phyloP scores from a whole-genome alignment of 2,329 filamentous ascomycete genomes.

The Phialocephala sp. region DNA sequence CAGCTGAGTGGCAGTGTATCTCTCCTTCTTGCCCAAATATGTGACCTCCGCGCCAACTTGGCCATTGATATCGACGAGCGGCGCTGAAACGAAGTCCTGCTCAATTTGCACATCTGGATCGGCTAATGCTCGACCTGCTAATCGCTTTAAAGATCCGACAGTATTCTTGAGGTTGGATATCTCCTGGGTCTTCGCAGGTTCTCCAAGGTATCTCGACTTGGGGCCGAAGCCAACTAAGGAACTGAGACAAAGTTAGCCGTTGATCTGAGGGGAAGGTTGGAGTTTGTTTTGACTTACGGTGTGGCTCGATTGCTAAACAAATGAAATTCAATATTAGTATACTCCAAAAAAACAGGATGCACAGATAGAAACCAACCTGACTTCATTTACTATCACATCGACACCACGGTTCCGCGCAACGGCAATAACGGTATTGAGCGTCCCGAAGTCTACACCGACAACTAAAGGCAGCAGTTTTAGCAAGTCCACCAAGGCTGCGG shows the following conservation, averaged over 20 bases:
- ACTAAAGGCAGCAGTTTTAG: conserved; percentile 35
- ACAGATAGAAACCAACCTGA: not conserved
- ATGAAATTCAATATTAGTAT: not conserved
- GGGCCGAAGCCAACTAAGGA: conserved; percentile 94
- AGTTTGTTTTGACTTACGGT: conserved; percentile 70
- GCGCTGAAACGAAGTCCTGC: conserved; percentile 86
- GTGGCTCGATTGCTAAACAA: conserved; percentile 72
- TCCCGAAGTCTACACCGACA: conserved; percentile 76
- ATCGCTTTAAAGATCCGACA: conserved; percentile 87
- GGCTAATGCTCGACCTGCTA: conserved; percentile 83
- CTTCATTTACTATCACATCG: conserved; percentile 72
- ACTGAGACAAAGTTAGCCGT: conserved; percentile 52
- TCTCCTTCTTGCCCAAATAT: conserved; percentile 94
- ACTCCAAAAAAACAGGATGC: not conserved
- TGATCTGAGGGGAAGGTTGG: not conserved
- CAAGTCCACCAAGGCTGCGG: conserved; percentile 17
- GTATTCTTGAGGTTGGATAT: conserved; percentile 99
- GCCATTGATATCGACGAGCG: conserved; percentile 88
- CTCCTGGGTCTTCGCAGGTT: conserved; percentile 97
- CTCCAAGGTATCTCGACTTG: conserved; percentile 92
- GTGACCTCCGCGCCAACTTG: conserved; percentile 93
- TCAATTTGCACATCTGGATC: conserved; percentile 95
- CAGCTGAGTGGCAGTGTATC: conserved; percentile 93
- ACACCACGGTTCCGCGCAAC: conserved; percentile 98
- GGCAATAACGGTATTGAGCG: conserved; percentile 95